These are phyloP conservation scores for Pichia sporocuriosa DNA, from an alignment of 805 yeast genomes.

Conservation along the genomic window DNA sequence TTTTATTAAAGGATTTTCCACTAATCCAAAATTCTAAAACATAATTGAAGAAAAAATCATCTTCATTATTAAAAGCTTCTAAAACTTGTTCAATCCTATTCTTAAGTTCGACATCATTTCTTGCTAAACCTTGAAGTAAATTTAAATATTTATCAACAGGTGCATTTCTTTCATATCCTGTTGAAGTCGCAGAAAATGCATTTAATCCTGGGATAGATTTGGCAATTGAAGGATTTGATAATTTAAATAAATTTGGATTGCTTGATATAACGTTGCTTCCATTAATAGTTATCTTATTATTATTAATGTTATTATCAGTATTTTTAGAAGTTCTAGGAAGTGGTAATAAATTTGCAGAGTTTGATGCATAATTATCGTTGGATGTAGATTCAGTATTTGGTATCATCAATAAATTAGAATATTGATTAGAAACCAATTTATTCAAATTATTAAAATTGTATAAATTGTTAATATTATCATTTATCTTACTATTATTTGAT, in stretches of 20 bases:
- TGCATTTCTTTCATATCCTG: slow-evolving; percentile 12
- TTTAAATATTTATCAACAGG: slow-evolving; percentile 25
- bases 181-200: slow-evolving; percentile 7
- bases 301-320: background rate
- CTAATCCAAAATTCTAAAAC: slow-evolving; percentile 30
- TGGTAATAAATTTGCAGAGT: slow-evolving; percentile 8
- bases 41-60: slow-evolving; percentile 29
- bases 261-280: background rate
- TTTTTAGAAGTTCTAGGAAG: slow-evolving; percentile 2
- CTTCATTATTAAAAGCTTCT: slow-evolving; percentile 28
- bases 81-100: slow-evolving; percentile 22
- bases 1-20: slow-evolving; percentile 27
- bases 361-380: no score
- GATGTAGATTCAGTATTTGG: no score
- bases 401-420: slow-evolving; percentile 18
- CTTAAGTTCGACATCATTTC: slow-evolving; percentile 29
- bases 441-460: slow-evolving; percentile 25
- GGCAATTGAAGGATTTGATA: slow-evolving; percentile 13
- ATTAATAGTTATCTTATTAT: slow-evolving; percentile 1
- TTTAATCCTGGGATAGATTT: slow-evolving; percentile 16
- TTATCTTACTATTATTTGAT: slow-evolving; percentile 23
- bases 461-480: slow-evolving; percentile 20
- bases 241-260: slow-evolving; percentile 11
- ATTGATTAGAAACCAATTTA: slow-evolving; percentile 21
- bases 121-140: slow-evolving; percentile 25